Evolutionary conservation across 495 filamentous ascomycete species (phyloP).

Genomic region (Pseudotulostoma volvatum): DNA sequence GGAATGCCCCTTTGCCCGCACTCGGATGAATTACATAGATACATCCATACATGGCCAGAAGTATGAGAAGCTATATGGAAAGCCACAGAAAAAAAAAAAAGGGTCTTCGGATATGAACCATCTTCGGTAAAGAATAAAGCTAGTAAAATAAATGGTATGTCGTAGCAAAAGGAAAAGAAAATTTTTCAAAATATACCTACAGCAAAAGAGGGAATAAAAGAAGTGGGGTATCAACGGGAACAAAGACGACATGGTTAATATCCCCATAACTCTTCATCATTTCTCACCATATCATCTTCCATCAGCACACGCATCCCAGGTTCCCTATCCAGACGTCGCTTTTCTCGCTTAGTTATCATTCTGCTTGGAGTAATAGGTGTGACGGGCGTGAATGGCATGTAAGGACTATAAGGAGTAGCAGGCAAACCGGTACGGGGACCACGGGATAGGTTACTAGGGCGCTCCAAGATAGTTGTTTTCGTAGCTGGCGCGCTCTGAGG

Average conservation of each 20-base stretch:
- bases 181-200: too few species aligned
- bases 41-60: too few species aligned
- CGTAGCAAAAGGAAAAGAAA: too few species aligned
- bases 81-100: too few species aligned
- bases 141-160: too few species aligned
- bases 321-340: constrained; percentile 37
- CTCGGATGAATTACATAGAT: not conserved
- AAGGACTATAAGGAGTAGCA: constrained; percentile 74
- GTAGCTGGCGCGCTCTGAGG: constrained; percentile 43
- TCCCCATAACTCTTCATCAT: constrained; percentile 42
- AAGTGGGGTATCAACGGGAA: too few species aligned
- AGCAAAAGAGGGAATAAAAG: too few species aligned
- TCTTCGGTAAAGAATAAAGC: too few species aligned
- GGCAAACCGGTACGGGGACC: constrained; percentile 62
- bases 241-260: constrained; percentile 13
- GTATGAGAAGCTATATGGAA: too few species aligned
- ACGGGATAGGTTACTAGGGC: constrained; percentile 35
- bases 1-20: not conserved
- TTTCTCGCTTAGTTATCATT: constrained; percentile 56
- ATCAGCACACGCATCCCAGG: constrained; percentile 25
- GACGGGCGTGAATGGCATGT: constrained; percentile 80
- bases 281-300: constrained; percentile 34
- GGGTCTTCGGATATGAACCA: too few species aligned
- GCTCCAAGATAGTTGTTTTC: constrained; percentile 66
- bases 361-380: constrained; percentile 72